phyloP scores from a whole-genome alignment of 2,329 filamentous ascomycete genomes.

The Aspergillus flavus region DNA sequence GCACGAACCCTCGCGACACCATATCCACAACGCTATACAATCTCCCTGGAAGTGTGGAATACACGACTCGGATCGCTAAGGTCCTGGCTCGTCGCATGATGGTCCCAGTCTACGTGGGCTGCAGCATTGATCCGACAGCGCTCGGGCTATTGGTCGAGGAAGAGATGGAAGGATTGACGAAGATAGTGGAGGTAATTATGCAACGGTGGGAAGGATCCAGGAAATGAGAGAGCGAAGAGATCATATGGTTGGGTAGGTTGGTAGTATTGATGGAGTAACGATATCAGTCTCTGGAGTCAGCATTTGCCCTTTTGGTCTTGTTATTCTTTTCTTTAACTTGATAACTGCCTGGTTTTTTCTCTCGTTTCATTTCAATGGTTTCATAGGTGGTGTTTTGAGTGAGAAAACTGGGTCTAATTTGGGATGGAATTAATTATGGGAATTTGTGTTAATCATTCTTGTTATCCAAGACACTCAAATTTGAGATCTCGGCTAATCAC shows the following conservation, averaged over 20 bases:
- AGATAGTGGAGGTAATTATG: constrained; percentile 71
- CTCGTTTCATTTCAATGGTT: not conserved
- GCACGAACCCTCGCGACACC: constrained; percentile 54
- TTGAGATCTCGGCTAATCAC: not conserved
- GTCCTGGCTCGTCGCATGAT: constrained; percentile 73
- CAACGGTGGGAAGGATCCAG: constrained; percentile 43
- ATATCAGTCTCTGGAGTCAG: not conserved
- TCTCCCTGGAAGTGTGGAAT: constrained; percentile 77
- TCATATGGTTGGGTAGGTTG: not conserved
- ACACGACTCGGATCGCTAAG: constrained; percentile 81
- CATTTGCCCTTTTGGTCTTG: not conserved
- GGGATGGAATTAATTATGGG: not conserved
- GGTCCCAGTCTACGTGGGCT: constrained; percentile 85
- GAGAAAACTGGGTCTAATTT: not conserved
- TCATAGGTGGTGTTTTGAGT: not conserved
- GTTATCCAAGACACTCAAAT: not conserved
- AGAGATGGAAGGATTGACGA: constrained; percentile 85
- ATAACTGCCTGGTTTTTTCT: not conserved
- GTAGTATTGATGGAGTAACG: constrained; percentile 4
- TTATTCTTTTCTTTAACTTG: not conserved
- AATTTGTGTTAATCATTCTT: not conserved
- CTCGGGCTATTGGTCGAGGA: constrained; percentile 85
- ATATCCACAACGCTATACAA: constrained; percentile 75
- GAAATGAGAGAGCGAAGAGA: not conserved
- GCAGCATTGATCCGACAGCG: constrained; percentile 76